Evolutionary conservation across 2,329 filamentous ascomycete species (phyloP).

Genomic region (Ophiognomonia clavigignenti-juglandacearum): DNA sequence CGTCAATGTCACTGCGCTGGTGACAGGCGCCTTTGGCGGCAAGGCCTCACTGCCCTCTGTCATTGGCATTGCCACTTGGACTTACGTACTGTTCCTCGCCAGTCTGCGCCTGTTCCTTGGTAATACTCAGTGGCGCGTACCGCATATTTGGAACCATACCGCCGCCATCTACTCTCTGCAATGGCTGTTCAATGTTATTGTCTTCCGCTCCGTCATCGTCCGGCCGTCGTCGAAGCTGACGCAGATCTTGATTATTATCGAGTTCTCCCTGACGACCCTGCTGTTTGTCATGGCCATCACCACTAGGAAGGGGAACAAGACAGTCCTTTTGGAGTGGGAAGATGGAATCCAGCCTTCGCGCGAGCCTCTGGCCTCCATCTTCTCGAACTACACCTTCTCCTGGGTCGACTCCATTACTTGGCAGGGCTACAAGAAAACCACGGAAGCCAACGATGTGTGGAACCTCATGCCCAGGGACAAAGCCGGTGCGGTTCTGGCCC

Average conservation of each 20-base stretch:
- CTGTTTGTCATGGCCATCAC: constrained; percentile 72
- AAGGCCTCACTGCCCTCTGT: constrained; percentile 57
- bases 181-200: constrained; percentile 70
- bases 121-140: constrained; percentile 61
- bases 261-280: constrained; percentile 71
- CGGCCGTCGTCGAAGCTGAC: constrained; percentile 62
- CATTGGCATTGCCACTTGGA: constrained; percentile 69
- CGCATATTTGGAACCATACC: constrained; percentile 88
- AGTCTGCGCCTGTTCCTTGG: constrained; percentile 65
- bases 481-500: constrained; percentile 70
- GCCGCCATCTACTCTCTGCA: constrained; percentile 75
- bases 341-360: constrained; percentile 80
- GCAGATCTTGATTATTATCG: constrained; percentile 61
- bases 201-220: constrained; percentile 83
- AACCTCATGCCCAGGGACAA: constrained; percentile 87
- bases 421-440: constrained; percentile 78
- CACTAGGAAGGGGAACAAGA: constrained; percentile 88
- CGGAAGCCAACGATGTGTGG: constrained; percentile 86
- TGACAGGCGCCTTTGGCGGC: constrained; percentile 53
- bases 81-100: constrained; percentile 72
- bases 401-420: constrained; percentile 91
- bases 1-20: constrained; percentile 61
- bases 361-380: constrained; percentile 81
- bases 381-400: constrained; percentile 81
- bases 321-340: constrained; percentile 83